Evolutionary conservation across 225 moss, liverwort and hornwort species (phyloP).

Genomic region (Asterella californica): DNA sequence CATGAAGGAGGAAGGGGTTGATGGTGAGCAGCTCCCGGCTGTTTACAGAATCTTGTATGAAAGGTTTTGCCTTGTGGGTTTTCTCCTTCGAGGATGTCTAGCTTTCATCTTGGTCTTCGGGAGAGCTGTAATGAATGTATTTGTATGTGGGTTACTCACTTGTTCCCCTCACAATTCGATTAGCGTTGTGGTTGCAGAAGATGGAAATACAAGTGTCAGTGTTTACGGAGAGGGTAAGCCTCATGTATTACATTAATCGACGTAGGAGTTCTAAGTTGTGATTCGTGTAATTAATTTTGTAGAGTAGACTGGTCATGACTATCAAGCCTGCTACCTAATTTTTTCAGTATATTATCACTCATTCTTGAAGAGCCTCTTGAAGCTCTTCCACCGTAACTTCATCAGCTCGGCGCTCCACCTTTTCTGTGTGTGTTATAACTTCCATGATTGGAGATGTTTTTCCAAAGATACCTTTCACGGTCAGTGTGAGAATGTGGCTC

Average conservation of each 20-base stretch:
- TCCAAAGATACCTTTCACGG: too few species aligned
- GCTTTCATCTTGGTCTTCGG: constrained; percentile 7
- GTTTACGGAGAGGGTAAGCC: constrained; percentile 7
- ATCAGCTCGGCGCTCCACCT: too few species aligned
- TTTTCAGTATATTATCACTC: constrained; percentile 10
- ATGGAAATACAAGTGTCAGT: constrained; percentile 1
- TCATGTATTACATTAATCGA: constrained; percentile 9
- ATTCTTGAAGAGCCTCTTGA: constrained; percentile 17
- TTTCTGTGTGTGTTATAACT: too few species aligned
- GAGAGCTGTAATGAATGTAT: constrained; percentile 12
- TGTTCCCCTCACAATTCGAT: constrained; percentile 6
- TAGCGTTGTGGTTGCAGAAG: neutral
- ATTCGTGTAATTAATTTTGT: constrained; percentile 22
- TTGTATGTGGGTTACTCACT: constrained; percentile 12
- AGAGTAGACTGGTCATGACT: constrained; percentile 12
- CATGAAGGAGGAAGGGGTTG: constrained; percentile 2
- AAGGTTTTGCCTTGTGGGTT: constrained; percentile 5
- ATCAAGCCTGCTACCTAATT: constrained; percentile 9
- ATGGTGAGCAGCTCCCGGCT: neutral
- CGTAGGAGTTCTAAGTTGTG: constrained; percentile 3
- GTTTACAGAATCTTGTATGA: neutral
- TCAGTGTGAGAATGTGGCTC: too few species aligned
- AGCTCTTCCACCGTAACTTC: constrained; percentile 7
- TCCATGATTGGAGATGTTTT: too few species aligned
- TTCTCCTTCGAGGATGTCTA: constrained; percentile 2